Percentiles rank a stretch among this genome's conserved stretches.
phyloP scores from a whole-genome alignment of 306 rosid genomes.

The Cucumis sativus region DNA sequence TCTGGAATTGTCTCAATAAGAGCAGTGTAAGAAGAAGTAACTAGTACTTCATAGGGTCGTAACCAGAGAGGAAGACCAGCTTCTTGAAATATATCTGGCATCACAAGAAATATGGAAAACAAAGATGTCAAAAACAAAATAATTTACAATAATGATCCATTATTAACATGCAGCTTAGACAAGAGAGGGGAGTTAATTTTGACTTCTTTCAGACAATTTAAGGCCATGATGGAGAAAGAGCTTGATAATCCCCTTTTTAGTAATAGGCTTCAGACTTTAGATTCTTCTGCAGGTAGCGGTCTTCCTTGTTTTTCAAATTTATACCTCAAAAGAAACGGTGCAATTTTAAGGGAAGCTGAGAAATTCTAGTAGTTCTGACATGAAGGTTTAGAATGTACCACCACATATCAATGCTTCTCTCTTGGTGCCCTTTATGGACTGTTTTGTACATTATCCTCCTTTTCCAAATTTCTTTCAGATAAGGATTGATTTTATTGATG shows the following conservation, averaged over 20 bases:
- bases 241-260: not conserved
- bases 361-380: not conserved
- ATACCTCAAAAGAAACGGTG: not conserved
- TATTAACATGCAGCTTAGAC: not conserved
- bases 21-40: conserved; percentile 93
- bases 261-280: not conserved
- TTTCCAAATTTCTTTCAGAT: not conserved
- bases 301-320: not conserved
- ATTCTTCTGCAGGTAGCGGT: not conserved
- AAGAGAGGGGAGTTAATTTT: not conserved
- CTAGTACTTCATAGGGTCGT: conserved; percentile 94
- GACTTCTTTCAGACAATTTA: not conserved
- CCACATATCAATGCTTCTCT: not conserved
- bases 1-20: conserved; percentile 96
- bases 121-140: not conserved
- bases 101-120: conserved; percentile 18
- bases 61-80: conserved; percentile 99
- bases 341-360: not conserved
- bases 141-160: not conserved
- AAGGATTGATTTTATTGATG: too few relatives aligned
- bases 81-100: conserved; percentile 97
- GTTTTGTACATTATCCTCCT: not conserved
- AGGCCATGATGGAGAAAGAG: not conserved
- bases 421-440: not conserved
- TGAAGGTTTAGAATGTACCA: not conserved